A percentile compares a stretch with the other conserved stretches of the same genome.
Evolutionary conservation across 768 basidiomycete species (phyloP).

Genomic region (Lactarius sanguifluus): DNA sequence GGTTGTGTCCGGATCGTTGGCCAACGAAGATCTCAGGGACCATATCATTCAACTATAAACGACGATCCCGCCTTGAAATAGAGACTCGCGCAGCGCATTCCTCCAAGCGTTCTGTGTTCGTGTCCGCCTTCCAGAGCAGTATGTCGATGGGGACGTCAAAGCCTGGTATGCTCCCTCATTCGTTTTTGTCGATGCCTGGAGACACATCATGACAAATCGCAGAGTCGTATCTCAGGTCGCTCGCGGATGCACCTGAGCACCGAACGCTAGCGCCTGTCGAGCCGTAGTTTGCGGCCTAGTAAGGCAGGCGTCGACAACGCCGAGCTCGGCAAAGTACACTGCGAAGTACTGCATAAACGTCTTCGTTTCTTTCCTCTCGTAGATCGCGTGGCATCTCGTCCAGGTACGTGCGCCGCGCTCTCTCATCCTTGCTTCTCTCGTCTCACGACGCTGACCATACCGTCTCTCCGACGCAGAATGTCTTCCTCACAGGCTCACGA

Average conservation of each 20-base stretch:
- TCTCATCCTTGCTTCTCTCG: not conserved
- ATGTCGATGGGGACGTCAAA: conserved; percentile 71
- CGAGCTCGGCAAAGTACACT: conserved; percentile 74
- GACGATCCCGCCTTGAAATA: conserved; percentile 71
- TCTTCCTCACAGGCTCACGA: conserved; percentile 68
- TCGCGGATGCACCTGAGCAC: conserved; percentile 66
- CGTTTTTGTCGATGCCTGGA: not conserved
- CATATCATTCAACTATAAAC: conserved; percentile 67
- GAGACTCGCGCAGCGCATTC: conserved; percentile 78
- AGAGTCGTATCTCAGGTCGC: conserved; percentile 58
- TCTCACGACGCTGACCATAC: conserved; percentile 43
- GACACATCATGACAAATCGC: conserved; percentile 68
- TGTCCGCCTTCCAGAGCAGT: conserved; percentile 83
- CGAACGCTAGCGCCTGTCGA: conserved; percentile 85
- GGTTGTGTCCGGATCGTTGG: conserved; percentile 56
- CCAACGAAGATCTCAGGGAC: conserved; percentile 74
- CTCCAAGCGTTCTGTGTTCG: conserved; percentile 75
- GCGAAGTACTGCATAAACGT: conserved; percentile 88
- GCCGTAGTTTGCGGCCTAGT: conserved; percentile 66
- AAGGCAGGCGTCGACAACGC: conserved; percentile 73
- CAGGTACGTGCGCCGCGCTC: conserved; percentile 59
- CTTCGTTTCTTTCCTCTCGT: conserved; percentile 59
- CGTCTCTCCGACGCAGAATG: conserved; percentile 54
- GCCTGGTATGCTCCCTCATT: conserved; percentile 38
- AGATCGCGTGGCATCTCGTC: conserved; percentile 67